Base-by-base conservation (phyloP, 352 stramenopile genomes). In the Phytophthora cajani region DNA sequence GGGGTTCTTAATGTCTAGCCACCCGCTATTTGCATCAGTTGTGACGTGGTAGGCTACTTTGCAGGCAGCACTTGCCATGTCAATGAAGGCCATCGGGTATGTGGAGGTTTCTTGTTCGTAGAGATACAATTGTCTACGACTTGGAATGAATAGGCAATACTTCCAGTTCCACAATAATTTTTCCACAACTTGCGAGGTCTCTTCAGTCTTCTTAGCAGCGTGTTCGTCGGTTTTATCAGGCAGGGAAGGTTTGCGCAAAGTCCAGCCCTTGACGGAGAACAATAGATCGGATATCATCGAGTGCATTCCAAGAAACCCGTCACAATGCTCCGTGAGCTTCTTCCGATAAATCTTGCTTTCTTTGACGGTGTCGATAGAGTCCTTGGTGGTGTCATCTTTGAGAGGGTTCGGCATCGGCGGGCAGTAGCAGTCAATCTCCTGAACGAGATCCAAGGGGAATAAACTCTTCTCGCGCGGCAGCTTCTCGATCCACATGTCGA, bases 121-220 rank as follows among this genome's bases (percentile, higher is more conserved):
- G n/a, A 93, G 67, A 66, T 91, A 93, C 23, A 93, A 59, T 17
- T 73, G 75, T 55, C 78, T 84, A 40, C 74, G 63, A 19, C 30
- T 61, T 0, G 83, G 83, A 8, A 91, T 62, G 32, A 93, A 90
- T 3, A 93, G 58, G 14, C 74, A 88, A 62, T 91, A 93, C 42
- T 90, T 89, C 85, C 80, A 93, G 52, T 89, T 66, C 75, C 82
- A 93, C 10, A 91, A 64, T n/a, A 36, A 77, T 50, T 47, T 86
- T 69, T 79, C 78, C 30, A 56, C 58, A 55, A 64, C 44, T 56
- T 55, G 17, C 3, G 30, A 19, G 25, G 46, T 51, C 36, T 54
- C 25, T 42, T 47, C 11, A n/a, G 25, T 33, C 19, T 32, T 54
- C 38, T 17, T 17, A 62, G 11, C 16, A 3, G 83, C 42, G 9